Conservation (phyloP, 352 stramenopile genomes). For the Globisporangium rhizosaccharum region DNA sequence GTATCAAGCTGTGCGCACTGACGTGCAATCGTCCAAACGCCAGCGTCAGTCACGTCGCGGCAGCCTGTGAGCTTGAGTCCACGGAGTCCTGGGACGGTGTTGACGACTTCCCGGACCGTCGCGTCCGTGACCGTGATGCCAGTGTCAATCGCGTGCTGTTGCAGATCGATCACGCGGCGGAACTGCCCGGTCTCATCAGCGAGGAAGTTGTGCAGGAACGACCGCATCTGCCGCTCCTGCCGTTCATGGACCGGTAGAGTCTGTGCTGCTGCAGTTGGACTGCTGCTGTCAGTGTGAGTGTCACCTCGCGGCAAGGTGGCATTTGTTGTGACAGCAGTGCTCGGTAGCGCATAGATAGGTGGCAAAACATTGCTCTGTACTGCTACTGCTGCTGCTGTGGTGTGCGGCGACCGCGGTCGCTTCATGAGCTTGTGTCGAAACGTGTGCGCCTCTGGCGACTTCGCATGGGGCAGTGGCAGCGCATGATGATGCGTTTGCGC, state of each 20-base stretch:
- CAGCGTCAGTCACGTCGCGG: conserved; percentile 82
- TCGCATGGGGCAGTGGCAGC: background rate
- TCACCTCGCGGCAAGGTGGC: background rate
- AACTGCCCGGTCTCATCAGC: conserved; percentile 69
- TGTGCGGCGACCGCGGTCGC: conserved; percentile 18
- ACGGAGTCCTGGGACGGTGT: conserved; percentile 57
- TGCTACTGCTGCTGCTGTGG: background rate
- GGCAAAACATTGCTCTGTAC: conserved; percentile 10
- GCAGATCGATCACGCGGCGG: conserved; percentile 73
- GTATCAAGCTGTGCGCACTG: conserved; percentile 63
- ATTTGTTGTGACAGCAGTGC: background rate
- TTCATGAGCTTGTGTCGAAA: conserved; percentile 27
- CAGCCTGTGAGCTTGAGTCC: conserved; percentile 63
- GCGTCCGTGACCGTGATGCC: conserved; percentile 86
- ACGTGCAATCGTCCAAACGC: conserved; percentile 80
- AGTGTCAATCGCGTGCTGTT: conserved; percentile 82
- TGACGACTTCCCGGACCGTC: conserved; percentile 87
- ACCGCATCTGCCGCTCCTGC: conserved; percentile 78
- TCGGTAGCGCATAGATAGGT: conserved; percentile 13
- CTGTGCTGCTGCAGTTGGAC: background rate
- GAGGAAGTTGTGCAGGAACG: conserved; percentile 90
- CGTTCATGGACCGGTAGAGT: conserved; percentile 46
- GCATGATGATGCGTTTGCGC: background rate
- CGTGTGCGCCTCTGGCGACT: background rate
- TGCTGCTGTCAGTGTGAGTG: background rate